Evolutionary conservation across 345 rosid genomes (phyloP).

Genomic region (Linum tenue): DNA sequence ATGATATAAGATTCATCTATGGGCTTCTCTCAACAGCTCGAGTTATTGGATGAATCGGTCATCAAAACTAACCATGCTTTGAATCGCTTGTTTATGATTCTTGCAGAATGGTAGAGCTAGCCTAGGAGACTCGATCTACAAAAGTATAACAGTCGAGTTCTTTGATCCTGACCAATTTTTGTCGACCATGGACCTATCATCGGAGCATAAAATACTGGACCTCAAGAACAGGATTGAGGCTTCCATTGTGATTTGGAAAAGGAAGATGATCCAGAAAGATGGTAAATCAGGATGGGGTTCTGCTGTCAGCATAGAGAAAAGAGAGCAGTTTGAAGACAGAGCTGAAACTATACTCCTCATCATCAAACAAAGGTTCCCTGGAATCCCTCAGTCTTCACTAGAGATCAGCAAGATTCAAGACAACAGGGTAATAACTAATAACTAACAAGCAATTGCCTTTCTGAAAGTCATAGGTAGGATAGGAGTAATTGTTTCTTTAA

Average conservation of each 20-base stretch:
- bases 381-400: constrained; percentile 70
- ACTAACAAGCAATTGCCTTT: too few species aligned
- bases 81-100: neutral
- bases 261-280: constrained; percentile 79
- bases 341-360: constrained; percentile 74
- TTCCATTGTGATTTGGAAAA: constrained; percentile 75
- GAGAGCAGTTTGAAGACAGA: constrained; percentile 86
- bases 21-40: too few species aligned
- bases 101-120: constrained; percentile 74
- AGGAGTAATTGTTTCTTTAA: too few species aligned
- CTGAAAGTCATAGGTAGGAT: too few species aligned
- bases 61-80: too few species aligned
- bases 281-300: constrained; percentile 80
- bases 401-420: constrained; percentile 82
- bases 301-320: constrained; percentile 71
- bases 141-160: constrained; percentile 58
- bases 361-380: constrained; percentile 68
- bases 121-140: constrained; percentile 70
- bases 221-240: constrained; percentile 86
- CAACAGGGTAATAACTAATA: constrained; percentile 38
- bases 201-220: constrained; percentile 78
- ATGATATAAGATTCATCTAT: too few species aligned
- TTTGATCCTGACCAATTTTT: constrained; percentile 78
- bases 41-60: too few species aligned
- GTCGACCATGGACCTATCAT: constrained; percentile 53